These are phyloP conservation scores for Penicillium sp. DNA, from an alignment of 2,329 filamentous ascomycete species.

Conservation along the genomic window DNA sequence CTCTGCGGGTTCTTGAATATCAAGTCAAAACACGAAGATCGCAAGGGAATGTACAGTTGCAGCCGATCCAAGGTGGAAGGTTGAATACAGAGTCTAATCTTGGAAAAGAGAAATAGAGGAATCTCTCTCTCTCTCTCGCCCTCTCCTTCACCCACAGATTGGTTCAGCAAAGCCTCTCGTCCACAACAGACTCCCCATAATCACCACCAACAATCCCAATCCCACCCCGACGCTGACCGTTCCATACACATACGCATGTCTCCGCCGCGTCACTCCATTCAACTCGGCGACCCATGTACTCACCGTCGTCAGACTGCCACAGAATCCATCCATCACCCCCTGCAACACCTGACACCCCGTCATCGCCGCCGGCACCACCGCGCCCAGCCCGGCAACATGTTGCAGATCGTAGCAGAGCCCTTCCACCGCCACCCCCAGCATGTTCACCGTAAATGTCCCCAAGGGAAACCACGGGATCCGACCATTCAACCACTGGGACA, in stretches of 20 bases:
- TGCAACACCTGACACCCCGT: constrained; percentile 62
- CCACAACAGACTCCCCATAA: constrained; percentile 55
- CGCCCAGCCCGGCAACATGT: constrained; percentile 51
- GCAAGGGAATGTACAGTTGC: neutral
- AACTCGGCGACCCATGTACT: constrained; percentile 63
- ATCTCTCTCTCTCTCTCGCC: neutral
- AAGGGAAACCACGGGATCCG: constrained; percentile 65
- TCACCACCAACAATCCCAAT: constrained; percentile 45
- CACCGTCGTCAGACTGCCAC: constrained; percentile 60
- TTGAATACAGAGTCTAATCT: no score
- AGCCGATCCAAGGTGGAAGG: no score
- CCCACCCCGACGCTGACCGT: constrained; percentile 43
- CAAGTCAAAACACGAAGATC: no score
- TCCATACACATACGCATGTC: constrained; percentile 59
- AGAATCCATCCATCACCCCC: constrained; percentile 62
- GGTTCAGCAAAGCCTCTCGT: constrained; percentile 35
- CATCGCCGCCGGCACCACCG: constrained; percentile 30
- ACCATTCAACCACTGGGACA: constrained; percentile 64
- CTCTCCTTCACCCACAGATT: constrained; percentile 23
- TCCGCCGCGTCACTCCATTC: constrained; percentile 44
- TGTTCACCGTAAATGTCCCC: constrained; percentile 78
- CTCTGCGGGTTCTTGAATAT: no score
- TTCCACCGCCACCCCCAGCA: constrained; percentile 67
- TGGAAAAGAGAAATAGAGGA: no score
- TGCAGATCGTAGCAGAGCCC: constrained; percentile 75